These are phyloP conservation scores for Niveomyces coronatus DNA, from an alignment of 2,329 filamentous ascomycete species.

Conservation along the genomic window DNA sequence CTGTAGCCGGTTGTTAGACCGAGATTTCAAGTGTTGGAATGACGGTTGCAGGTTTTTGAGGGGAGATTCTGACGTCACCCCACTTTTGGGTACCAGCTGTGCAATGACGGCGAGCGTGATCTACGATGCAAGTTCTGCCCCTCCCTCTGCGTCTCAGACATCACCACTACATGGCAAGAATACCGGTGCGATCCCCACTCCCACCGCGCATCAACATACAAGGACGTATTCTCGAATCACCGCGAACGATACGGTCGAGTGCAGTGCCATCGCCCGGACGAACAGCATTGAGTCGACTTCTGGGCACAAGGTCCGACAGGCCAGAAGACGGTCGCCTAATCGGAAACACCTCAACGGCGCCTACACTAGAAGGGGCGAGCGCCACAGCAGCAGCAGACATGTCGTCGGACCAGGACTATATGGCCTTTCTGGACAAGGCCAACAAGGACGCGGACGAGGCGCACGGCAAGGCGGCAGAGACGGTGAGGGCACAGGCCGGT, in stretches of 20 bases:
- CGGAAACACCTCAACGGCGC: too few species aligned
- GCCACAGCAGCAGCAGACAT: conserved; percentile 30
- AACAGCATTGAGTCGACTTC: too few species aligned
- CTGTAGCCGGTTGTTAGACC: not conserved
- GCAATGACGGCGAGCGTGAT: conserved; percentile 1
- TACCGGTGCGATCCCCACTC: not conserved
- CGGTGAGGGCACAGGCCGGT: conserved; percentile 15
- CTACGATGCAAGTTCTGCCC: not conserved
- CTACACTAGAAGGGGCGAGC: too few species aligned
- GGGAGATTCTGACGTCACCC: conserved; percentile 21
- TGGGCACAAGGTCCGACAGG: too few species aligned
- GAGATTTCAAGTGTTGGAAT: too few species aligned
- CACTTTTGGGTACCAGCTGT: conserved; percentile 13
- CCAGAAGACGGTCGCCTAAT: too few species aligned
- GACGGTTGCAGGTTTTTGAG: not conserved
- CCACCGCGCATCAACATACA: not conserved
- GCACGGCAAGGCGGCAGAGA: conserved; percentile 21
- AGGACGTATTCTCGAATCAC: not conserved
- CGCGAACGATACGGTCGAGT: not conserved
- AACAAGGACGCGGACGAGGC: conserved; percentile 67
- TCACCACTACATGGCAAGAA: conserved; percentile 1
- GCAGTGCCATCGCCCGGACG: too few species aligned
- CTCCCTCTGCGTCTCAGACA: not conserved
- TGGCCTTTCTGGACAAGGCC: conserved; percentile 76
- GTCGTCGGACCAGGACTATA: conserved; percentile 74